Evolutionary conservation across 2,329 filamentous ascomycete genomes (phyloP), one percentile per base, ranked within the genome.

Genomic region (Clarireedia paspali): DNA sequence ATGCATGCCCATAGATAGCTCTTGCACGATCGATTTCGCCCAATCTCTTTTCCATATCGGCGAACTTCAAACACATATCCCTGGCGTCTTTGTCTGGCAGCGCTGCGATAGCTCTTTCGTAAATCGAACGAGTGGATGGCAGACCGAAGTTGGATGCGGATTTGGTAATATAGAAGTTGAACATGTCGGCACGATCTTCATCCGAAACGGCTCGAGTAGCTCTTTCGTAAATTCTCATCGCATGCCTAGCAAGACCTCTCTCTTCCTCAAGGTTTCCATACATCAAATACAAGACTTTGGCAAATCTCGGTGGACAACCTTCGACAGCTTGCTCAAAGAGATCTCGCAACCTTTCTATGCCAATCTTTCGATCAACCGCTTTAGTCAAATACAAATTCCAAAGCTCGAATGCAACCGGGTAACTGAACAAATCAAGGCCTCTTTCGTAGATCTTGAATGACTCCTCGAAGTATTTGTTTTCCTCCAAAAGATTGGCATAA

Each of bases 361-460:
- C 87, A 68, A 97, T 95, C 72, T 95, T 94, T 56, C 94, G 88
- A 70, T 96, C 91, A 23, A 97, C 91, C 0, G 94, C 94, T 73
- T 99, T 99, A 54, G 91, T 96, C 55, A 99, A 82, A 71, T 99
- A 99, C 7, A 99, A 74, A 65, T 99, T 99, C 95, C 94, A 99
- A 23, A 99, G 79, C 75, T 99, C 94, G 70, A 99, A 99, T 15
- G 94, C 94, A 17, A 97, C 92, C 0, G 94, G 94, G 67, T 97
- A 99, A 71, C 85, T 95, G 78, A 99, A 99, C n/a, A 99, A 84
- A 71, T 99, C 94, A 39, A 99, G 78, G 2, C 94, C 94, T 59
- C 94, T 85, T 73, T 99, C 94, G 70, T 95, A 99, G 47, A 97
- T 80, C 74, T 97, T 97, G 83, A 97, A 99, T 2, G 88, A 95